Conservation (phyloP, 2,329 filamentous ascomycete species). For the Talaromyces piceae region DNA sequence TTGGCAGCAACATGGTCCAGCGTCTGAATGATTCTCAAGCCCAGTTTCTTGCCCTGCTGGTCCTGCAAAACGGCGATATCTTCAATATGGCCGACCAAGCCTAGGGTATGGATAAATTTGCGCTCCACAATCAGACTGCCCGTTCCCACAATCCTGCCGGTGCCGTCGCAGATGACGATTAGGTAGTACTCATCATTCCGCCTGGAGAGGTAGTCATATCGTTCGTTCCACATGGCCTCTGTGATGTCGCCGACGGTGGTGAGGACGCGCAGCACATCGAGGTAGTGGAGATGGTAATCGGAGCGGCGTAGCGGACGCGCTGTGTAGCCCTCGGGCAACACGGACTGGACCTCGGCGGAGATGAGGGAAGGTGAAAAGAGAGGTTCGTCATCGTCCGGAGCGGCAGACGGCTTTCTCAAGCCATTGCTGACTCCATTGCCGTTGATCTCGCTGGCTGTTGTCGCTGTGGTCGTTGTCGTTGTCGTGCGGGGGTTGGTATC, state of each 20-base stretch:
- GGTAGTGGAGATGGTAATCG: constrained; percentile 76
- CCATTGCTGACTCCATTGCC: constrained; percentile 14
- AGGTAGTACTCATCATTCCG: constrained; percentile 77
- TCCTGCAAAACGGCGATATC: constrained; percentile 93
- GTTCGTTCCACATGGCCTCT: constrained; percentile 64
- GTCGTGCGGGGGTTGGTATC: constrained; percentile 6
- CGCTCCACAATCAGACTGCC: constrained; percentile 85
- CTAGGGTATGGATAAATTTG: constrained; percentile 54
- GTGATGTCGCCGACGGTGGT: constrained; percentile 87
- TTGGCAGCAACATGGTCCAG: constrained; percentile 81
- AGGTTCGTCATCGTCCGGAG: constrained; percentile 39
- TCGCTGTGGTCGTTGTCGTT: constrained; percentile 11
- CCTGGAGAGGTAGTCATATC: constrained; percentile 72
- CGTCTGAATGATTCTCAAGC: constrained; percentile 85
- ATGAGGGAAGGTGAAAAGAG: constrained; percentile 76
- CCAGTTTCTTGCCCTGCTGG: constrained; percentile 95
- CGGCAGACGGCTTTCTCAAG: constrained; percentile 15
- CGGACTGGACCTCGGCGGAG: constrained; percentile 62
- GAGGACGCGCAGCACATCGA: constrained; percentile 83
- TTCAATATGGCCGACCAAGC: constrained; percentile 82
- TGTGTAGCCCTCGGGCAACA: constrained; percentile 72
- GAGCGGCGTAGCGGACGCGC: constrained; percentile 70
- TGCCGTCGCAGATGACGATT: constrained; percentile 71
- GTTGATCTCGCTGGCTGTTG: constrained; percentile 15
- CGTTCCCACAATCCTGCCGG: constrained; percentile 71